Base-by-base conservation (phyloP, 352 stramenopile genomes). In the Globisporangium rhizosaccharum region DNA sequence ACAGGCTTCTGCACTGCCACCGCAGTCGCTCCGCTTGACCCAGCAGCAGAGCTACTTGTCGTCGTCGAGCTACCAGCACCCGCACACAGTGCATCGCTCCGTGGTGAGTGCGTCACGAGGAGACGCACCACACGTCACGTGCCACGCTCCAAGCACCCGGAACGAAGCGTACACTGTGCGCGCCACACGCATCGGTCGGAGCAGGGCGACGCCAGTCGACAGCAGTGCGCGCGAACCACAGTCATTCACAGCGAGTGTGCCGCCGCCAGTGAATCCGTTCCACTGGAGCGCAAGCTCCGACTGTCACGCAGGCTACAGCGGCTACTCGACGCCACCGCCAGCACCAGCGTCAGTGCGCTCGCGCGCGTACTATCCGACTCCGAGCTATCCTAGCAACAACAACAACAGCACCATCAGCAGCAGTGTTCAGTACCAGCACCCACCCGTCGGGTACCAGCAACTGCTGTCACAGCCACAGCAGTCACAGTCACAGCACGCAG, bases 241-340 rank as follows among this genome's bases (percentile, higher is more conserved):
- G 44, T 49, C 33, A 12, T 39, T 37, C 26, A 17, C 26, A 23
- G 25, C 18, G 25, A 23, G 15, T 20, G 14, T 25, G 44, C 44
- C 49, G 49, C 49, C 52, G 15, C 36, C 36, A 23, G 37, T 18
- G 52, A 57, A 36, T 50, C 33, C 37, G 26, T 36, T 50, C 20
- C 37, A 57, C 7, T 57, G 52, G 52, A 6, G 52, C 14, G 7
- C 25, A 42, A 15, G 11, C n/a, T 5, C 9, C 14, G 45, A 28
- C 33, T 11, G 33, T 39, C 33, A 12, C 33, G 9, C 33, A 39
- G 9, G 33, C 33, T 11, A 39, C 33, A 12, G 33, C 33, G n/a
- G 44, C 18, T 28, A 15, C 44, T 18, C 18, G 20, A 18, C 44
- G 7, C 44, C 33, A 39, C 7, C 9, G 33, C 9, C 33, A 39